Percentiles rank a stretch among this genome's conserved stretches.
Evolutionary conservation across 331 rosid genomes (phyloP).

Genomic region (Acacia pycnantha): DNA sequence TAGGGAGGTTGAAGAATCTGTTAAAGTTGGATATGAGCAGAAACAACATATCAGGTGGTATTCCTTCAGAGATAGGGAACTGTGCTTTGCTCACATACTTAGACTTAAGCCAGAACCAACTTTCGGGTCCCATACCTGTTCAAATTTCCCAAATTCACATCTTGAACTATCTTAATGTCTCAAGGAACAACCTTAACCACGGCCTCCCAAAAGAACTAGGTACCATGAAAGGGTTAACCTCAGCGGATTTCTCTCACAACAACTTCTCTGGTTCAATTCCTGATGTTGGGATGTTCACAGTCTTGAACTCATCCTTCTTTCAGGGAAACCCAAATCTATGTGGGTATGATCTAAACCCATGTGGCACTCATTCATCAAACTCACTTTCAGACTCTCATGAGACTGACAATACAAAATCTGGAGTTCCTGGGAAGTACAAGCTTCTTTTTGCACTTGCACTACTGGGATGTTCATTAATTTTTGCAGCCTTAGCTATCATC

Average conservation of each 20-base stretch:
- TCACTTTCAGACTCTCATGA: conserved; percentile 28
- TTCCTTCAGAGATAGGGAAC: conserved; percentile 65
- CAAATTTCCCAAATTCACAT: conserved; percentile 69
- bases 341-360: conserved; percentile 56
- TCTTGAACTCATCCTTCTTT: conserved; percentile 75
- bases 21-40: conserved; percentile 69
- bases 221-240: conserved; percentile 72
- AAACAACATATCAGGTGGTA: conserved; percentile 70
- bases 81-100: conserved; percentile 61
- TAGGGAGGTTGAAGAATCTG: conserved; percentile 58
- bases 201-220: conserved; percentile 73
- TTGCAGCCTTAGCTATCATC: conserved; percentile 57
- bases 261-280: conserved; percentile 85
- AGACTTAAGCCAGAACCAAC: conserved; percentile 90
- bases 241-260: conserved; percentile 88
- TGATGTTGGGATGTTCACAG: conserved; percentile 61
- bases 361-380: conserved; percentile 40
- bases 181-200: conserved; percentile 73
- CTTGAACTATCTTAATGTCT: conserved; percentile 76
- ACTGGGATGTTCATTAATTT: conserved; percentile 58
- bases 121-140: conserved; percentile 79
- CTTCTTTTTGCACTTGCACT: conserved; percentile 67
- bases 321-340: conserved; percentile 77
- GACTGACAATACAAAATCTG: conserved; percentile 28
- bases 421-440: conserved; percentile 58